Evolutionary conservation across 2,329 filamentous ascomycete species (phyloP), one percentile per base, ranked within the genome.

Genomic region (Clonostachys byssicola): DNA sequence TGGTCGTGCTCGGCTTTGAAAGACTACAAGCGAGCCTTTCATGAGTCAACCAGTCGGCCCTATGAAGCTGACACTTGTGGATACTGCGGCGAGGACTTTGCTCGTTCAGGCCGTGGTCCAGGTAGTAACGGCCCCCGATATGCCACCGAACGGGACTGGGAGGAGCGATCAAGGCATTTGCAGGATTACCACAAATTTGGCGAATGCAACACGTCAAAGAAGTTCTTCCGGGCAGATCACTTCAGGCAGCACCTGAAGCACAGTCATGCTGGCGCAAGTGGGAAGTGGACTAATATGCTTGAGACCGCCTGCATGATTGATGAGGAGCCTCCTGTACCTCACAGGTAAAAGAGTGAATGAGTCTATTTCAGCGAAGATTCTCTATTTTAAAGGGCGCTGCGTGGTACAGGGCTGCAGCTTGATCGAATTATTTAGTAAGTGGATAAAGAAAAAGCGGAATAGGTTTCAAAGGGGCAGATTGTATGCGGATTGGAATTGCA

Each of bases 161-260:
- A 95, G 45, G 77, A 83, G 51, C 85, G 94, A 49, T 83, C 92
- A 46, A 86, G 88, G 48, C 94, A 99, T 71, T 73, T 99, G 46
- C 92, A 91, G 60, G 86, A 89, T 57, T 81, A 91, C 53, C 94
- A 99, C 74, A 99, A 99, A 64, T 99, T 96, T 64, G 84, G 91
- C 52, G 94, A 97, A 70, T 99, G 94, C 78, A 99, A 99, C 66
- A 91, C 94, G 60, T 88, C 88, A 56, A 99, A 99, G 75, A 97
- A 97, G 66, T 99, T 99, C 66, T 99, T 88, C 72, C 83, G 94
- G 36, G 94, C 94, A 34, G 94, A 99, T 66, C 94, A 99, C 65
- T 99, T 99, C 75, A 85, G 94, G 50, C 94, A 99, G 67, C 94
- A 99, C 68, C 75, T 99, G 49, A 99, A 97, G 74, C 94, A 99